Evolutionary conservation across 2,329 filamentous ascomycete genomes (phyloP).

Genomic region (Grosmannia penicillata): DNA sequence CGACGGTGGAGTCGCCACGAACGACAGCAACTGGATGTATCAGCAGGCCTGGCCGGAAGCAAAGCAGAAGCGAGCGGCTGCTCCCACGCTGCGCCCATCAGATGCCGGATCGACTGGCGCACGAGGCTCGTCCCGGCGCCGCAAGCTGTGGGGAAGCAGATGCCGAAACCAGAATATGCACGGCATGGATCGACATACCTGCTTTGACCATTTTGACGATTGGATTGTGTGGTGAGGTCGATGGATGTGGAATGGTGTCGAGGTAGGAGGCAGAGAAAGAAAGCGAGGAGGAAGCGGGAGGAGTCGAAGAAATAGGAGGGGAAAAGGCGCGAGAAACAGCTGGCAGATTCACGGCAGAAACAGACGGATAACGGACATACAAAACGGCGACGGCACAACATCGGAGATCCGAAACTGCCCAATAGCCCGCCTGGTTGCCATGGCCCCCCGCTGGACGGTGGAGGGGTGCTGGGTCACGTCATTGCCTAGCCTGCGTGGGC

Average conservation of each 20-base stretch:
- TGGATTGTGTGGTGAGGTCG: not conserved
- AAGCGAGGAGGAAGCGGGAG: not conserved
- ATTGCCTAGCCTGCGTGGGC: constrained; percentile 1
- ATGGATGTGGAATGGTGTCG: not conserved
- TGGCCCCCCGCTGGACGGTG: not conserved
- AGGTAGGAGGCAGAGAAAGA: not conserved
- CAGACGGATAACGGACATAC: constrained; percentile 3
- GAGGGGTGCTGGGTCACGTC: not conserved
- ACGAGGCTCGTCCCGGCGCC: too few species aligned
- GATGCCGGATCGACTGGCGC: too few species aligned
- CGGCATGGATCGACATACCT: constrained; percentile 48
- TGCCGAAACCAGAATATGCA: too few species aligned
- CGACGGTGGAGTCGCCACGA: constrained; percentile 94
- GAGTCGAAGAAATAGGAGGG: not conserved
- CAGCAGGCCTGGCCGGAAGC: not conserved
- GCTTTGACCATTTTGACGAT: constrained; percentile 90
- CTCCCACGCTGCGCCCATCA: too few species aligned
- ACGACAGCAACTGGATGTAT: constrained; percentile 65
- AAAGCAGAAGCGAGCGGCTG: too few species aligned
- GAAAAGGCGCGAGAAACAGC: not conserved
- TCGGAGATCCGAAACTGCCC: constrained; percentile 9
- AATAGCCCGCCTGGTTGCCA: not conserved
- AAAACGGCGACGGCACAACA: constrained; percentile 2
- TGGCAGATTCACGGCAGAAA: constrained; percentile 2
- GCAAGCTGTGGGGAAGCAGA: too few species aligned